phyloP scores from a whole-genome alignment of 108 stramenopile genomes.

The Mediolabrus comicus region DNA sequence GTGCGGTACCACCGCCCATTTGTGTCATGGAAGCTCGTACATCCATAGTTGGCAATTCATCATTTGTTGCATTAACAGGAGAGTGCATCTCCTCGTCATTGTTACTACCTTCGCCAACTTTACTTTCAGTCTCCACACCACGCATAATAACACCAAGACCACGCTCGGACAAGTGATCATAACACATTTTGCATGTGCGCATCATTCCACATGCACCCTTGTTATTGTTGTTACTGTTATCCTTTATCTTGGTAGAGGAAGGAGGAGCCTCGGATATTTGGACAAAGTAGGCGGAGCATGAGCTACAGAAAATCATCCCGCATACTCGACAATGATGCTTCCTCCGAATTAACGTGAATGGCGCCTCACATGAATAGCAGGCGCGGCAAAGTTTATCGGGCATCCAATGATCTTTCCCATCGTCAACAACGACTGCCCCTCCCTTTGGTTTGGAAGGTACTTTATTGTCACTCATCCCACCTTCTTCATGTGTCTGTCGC shows the following conservation, averaged over 20 bases:
- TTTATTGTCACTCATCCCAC: neutral
- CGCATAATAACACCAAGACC: constrained; percentile 46
- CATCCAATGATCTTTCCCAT: constrained; percentile 86
- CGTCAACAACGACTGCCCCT: constrained; percentile 42
- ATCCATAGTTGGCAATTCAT: neutral
- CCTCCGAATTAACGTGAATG: constrained; percentile 93
- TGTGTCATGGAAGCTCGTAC: neutral
- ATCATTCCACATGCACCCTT: constrained; percentile 40
- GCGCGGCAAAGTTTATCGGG: constrained; percentile 91
- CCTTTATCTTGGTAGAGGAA: neutral
- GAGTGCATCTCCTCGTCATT: constrained; percentile 1
- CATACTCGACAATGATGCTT: constrained; percentile 98
- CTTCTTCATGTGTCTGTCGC: neutral
- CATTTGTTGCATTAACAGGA: neutral
- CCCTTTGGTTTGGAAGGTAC: neutral
- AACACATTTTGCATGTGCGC: constrained; percentile 76
- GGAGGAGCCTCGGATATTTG: constrained; percentile 41
- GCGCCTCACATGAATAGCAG: constrained; percentile 92
- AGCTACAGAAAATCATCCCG: constrained; percentile 96
- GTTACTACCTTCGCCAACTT: neutral
- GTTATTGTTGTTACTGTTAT: neutral
- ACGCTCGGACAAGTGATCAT: constrained; percentile 64
- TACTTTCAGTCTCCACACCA: neutral
- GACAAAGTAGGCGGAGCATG: constrained; percentile 90
- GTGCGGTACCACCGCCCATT: neutral